Evolutionary conservation across 805 yeast species (phyloP), one percentile per base, ranked within the genome.

Genomic region (Starmerella kuoi): DNA sequence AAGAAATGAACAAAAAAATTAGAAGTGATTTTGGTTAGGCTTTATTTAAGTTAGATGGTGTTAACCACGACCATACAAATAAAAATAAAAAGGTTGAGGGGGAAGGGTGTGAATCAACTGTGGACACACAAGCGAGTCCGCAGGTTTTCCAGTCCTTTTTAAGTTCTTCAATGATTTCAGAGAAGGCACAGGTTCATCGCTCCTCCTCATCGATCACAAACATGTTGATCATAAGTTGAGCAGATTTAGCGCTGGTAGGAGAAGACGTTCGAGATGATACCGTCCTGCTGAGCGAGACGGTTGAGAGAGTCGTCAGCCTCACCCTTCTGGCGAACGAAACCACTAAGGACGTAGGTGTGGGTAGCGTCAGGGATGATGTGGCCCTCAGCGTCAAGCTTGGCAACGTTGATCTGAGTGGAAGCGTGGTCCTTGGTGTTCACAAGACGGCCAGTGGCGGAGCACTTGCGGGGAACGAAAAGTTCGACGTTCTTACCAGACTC

Each of bases 401-500:
- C 97, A 62, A 91, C 77, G 88, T 83, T 88, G 75, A 91, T 82
- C 76, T 91, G 98, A 62, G 91, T 96, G 55, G 97, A 83, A 61
- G 96, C 91, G 73, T 91, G 98, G 75, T 91, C 98, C 79, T 91
- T 87, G 65, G 98, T 87, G 78, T 85, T 86, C 80, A 91, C 87
- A 76, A 91, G 86, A 78, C 96, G 86, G 95, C 86, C 87, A 74
- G 98, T 86, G 67, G 98, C 98, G 74, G 98, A 91, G 79, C 98
- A 91, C 78, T 91, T 91, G 81, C 98, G 85, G 77, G 98, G 98
- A 73, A 88, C 94, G 94, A 91, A 91, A 74, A 91, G 86, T 80
- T 91, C 98, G 73, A 91, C 96, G 96, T 84, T 48, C 65, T 86
- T 94, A 73, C 98, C 97, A 77, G 84, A 86, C 72, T 91, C 97